Percentiles rank a stretch among this genome's conserved stretches.
Evolutionary conservation across 1,139 yeast genomes (phyloP).

Genomic region (Yamadazyma kanchanaburiensis): DNA sequence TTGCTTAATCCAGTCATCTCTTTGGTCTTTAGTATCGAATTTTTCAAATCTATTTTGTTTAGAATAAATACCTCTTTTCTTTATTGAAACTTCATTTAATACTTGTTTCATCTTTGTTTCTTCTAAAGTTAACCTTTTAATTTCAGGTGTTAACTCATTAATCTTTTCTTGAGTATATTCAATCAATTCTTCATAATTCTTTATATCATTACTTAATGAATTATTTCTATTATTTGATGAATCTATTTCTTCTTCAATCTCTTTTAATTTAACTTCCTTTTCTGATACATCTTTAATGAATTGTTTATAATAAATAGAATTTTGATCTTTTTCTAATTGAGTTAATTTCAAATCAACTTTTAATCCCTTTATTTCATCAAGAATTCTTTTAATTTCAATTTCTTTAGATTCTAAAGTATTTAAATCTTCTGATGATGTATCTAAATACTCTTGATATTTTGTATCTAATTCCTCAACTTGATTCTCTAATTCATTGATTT

Average conservation of each 20-base stretch:
- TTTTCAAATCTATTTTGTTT: slow-evolving; percentile 72
- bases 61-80: slow-evolving; percentile 62
- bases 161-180: slow-evolving; percentile 21
- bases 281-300: slow-evolving; percentile 35
- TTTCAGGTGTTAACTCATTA: slow-evolving; percentile 35
- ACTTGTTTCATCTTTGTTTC: slow-evolving; percentile 41
- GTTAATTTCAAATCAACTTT: slow-evolving; percentile 37
- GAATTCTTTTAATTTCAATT: slow-evolving; percentile 40
- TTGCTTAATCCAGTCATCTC: slow-evolving; percentile 66
- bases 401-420: slow-evolving; percentile 49
- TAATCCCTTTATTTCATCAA: slow-evolving; percentile 43
- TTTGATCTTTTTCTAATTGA: slow-evolving; percentile 49
- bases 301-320: slow-evolving; percentile 49
- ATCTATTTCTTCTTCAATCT: slow-evolving; percentile 18
- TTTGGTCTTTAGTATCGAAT: slow-evolving; percentile 52
- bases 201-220: slow-evolving; percentile 16
- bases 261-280: slow-evolving; percentile 38
- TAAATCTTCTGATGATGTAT: slow-evolving; percentile 41
- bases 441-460: slow-evolving; percentile 52
- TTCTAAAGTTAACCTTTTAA: slow-evolving; percentile 31
- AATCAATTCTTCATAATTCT: slow-evolving; percentile 18
- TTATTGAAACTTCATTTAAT: slow-evolving; percentile 44
- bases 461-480: slow-evolving; percentile 60
- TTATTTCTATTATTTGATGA: slow-evolving; percentile 15
- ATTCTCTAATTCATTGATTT: slow-evolving; percentile 57